Evolutionary conservation across 495 filamentous ascomycete genomes (phyloP), one percentile per base, ranked within the genome.

Genomic region (Rhypophila decipiens): DNA sequence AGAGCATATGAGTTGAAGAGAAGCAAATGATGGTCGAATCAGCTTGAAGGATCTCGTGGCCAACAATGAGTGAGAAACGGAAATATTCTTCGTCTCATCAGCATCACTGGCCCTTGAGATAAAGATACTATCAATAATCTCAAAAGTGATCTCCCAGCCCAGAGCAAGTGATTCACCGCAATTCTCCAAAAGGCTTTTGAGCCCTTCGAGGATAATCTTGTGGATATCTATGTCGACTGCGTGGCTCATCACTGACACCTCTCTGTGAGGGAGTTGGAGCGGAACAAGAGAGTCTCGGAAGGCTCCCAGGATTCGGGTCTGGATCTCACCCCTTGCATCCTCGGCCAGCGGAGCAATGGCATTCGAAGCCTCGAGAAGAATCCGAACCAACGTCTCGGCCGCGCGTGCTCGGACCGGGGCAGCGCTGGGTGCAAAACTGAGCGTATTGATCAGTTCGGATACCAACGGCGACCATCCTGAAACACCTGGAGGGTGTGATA

Each of bases 1-100:
- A 3, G 93, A 96, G 56, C 90, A 95, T 33, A 97, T 85, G 5
- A 98, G 79, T 57, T 97, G 90, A 13, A 95, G 59, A 22, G 90
- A 93, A 44, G 79, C 83, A 57, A 97, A 97, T 0, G 90, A 86
- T 15, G 88, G 82, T 35, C 87, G 79, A 39, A 94, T 84, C 7
- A 98, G 75, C 40, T 80, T 82, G 47, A 79, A 71, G 5, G 89
- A 90, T 24, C 78, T 77, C 20, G 82, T 79, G n/a, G 56, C 67
- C 5, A 73, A 57, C 5, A 51, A 42, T 4, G 50, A 20, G 5
- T 56, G 56, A 49, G 56, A 55, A 15, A 50, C 37, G 24, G 44
- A 19, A 12, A 49, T 19, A 13, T 57, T 53, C 12, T 57, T 50
- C 22, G 56, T 44, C 17, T 5, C 46, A 33, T 60, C 67, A 23